Evolutionary conservation across 495 filamentous ascomycete genomes (phyloP).

Genomic region (Penicillium mononematosum): DNA sequence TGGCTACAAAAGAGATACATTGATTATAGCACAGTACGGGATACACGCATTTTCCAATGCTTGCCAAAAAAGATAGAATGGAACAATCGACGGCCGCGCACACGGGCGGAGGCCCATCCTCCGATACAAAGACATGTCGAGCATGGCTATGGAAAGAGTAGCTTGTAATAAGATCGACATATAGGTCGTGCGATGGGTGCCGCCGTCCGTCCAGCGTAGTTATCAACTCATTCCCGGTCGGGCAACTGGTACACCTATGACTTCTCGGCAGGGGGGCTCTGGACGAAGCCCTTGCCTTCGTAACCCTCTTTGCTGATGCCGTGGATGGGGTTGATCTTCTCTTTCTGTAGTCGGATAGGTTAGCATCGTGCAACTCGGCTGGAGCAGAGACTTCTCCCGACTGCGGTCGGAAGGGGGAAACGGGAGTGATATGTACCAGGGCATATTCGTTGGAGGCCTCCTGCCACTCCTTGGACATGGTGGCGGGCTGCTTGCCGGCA

Average conservation of each 20-base stretch:
- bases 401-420: neutral
- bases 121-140: conserved; percentile 8
- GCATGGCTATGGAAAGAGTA: conserved; percentile 20
- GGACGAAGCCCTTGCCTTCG: conserved; percentile 76
- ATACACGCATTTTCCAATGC: conserved; percentile 47
- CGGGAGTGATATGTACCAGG: conserved; percentile 57
- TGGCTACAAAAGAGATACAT: conserved; percentile 52
- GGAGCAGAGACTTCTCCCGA: conserved; percentile 12
- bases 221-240: conserved; percentile 31
- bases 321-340: conserved; percentile 85
- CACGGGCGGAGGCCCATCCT: conserved; percentile 12
- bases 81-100: conserved; percentile 18
- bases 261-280: conserved; percentile 58
- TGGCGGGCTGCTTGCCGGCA: conserved; percentile 69
- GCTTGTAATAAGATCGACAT: conserved; percentile 1
- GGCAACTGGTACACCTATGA: conserved; percentile 29
- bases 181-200: conserved; percentile 1
- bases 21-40: conserved; percentile 54
- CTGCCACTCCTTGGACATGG: conserved; percentile 95
- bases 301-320: conserved; percentile 81
- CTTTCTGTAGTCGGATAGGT: conserved; percentile 51
- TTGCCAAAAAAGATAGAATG: conserved; percentile 36
- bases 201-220: conserved; percentile 13
- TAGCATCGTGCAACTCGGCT: conserved; percentile 13
- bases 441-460: conserved; percentile 89